These are phyloP conservation scores for Acephala macrosclerotiorum DNA, from an alignment of 2,329 filamentous ascomycete genomes.

Conservation along the genomic window DNA sequence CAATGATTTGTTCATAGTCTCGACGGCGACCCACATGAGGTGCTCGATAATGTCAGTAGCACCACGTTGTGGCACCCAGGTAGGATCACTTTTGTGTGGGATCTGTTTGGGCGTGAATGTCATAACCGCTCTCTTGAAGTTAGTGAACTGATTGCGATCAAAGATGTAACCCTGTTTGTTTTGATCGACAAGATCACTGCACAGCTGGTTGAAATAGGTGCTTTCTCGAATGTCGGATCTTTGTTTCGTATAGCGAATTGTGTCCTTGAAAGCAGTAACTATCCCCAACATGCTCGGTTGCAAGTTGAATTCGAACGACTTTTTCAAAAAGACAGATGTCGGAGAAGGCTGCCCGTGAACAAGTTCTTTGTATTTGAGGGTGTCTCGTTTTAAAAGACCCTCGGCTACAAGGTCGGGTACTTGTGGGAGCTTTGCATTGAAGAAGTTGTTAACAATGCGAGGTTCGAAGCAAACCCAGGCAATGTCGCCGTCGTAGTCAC, in stretches of 20 bases:
- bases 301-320: slow-evolving; percentile 65
- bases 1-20: slow-evolving; percentile 45
- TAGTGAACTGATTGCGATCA: no score
- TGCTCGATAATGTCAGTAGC: slow-evolving; percentile 70
- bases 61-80: no score
- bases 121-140: no score
- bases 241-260: slow-evolving; percentile 64
- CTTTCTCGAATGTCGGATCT: slow-evolving; percentile 55
- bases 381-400: slow-evolving; percentile 59
- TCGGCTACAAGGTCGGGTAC: slow-evolving; percentile 53
- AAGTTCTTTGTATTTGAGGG: slow-evolving; percentile 45
- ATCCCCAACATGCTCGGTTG: slow-evolving; percentile 64
- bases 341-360: slow-evolving; percentile 19
- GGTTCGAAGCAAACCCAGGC: slow-evolving; percentile 81
- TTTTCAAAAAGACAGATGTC: slow-evolving; percentile 54
- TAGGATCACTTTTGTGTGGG: no score
- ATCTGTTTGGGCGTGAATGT: no score
- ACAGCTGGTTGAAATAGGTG: slow-evolving; percentile 57
- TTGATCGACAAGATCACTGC: slow-evolving; percentile 64
- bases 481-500: slow-evolving; percentile 83
- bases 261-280: slow-evolving; percentile 70
- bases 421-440: slow-evolving; percentile 61
- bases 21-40: slow-evolving; percentile 64
- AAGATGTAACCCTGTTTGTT: slow-evolving; percentile 63
- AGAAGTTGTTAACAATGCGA: slow-evolving; percentile 70